A percentile compares a stretch with the other conserved stretches of the same genome.
Conservation (phyloP, 768 basidiomycete genomes). For the Pulveroboletus sp. region DNA sequence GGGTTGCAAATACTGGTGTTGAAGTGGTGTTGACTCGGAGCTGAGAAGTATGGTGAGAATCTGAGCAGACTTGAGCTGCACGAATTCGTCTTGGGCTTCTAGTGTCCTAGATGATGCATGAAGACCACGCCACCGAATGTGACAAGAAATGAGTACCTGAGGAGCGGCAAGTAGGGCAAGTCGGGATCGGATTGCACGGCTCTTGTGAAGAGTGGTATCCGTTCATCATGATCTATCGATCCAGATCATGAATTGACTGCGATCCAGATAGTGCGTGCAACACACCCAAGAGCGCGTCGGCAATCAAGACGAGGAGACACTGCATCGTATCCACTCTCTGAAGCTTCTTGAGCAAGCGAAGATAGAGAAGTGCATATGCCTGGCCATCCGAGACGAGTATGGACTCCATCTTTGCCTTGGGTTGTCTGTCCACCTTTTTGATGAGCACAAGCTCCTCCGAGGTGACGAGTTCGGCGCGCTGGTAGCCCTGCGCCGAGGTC, state of each 20-base stretch:
- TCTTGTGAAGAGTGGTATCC: conserved; percentile 71
- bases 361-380: conserved; percentile 84
- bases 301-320: conserved; percentile 80
- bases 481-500: conserved; percentile 70
- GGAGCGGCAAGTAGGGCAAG: conserved; percentile 75
- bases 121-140: conserved; percentile 3
- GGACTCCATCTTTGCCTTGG: conserved; percentile 69
- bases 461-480: conserved; percentile 88
- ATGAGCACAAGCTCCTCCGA: conserved; percentile 83
- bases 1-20: conserved; percentile 51
- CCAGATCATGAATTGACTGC: not conserved
- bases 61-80: conserved; percentile 87
- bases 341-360: conserved; percentile 83
- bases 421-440: conserved; percentile 86
- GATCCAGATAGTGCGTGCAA: conserved; percentile 3
- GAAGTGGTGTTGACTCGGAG: conserved; percentile 48
- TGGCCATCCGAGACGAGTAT: conserved; percentile 79
- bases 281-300: conserved; percentile 81
- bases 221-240: conserved; percentile 77
- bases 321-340: conserved; percentile 86
- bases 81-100: conserved; percentile 88
- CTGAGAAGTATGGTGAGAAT: conserved; percentile 84
- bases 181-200: conserved; percentile 68
- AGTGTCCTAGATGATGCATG: conserved; percentile 52
- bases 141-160: conserved; percentile 48